phyloP scores from a whole-genome alignment of 345 rosid genomes.

The Fremontodendron californicum region DNA sequence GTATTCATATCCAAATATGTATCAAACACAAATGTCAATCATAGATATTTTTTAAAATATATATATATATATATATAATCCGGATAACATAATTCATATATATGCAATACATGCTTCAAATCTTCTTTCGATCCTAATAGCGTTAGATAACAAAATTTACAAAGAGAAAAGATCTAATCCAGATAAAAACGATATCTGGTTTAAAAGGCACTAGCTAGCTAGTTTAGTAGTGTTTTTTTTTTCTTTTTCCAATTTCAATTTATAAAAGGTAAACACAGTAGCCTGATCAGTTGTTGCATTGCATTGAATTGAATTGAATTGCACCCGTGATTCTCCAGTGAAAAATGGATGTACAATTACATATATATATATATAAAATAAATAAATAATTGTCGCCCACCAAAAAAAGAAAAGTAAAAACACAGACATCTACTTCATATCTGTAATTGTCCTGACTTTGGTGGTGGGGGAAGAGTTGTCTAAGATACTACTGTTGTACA shows the following conservation, averaged over 20 bases:
- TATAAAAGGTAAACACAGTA: not conserved
- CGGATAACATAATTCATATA: too few species aligned
- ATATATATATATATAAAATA: too few species aligned
- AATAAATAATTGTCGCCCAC: not conserved
- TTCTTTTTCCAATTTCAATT: not conserved
- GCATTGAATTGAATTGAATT: not conserved
- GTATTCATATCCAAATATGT: too few species aligned
- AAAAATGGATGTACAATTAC: not conserved
- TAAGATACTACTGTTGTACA: not conserved
- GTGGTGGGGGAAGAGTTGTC: not conserved
- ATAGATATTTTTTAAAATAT: too few species aligned
- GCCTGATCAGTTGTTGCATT: not conserved
- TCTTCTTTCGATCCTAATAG: too few species aligned
- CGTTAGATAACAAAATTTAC: too few species aligned
- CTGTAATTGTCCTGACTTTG: not conserved
- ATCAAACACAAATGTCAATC: too few species aligned
- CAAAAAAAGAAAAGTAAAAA: not conserved
- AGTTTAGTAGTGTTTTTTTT: too few species aligned
- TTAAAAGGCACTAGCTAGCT: not conserved
- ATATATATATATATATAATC: too few species aligned
- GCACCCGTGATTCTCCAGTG: constrained; percentile 1
- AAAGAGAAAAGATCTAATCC: too few species aligned
- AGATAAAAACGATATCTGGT: too few species aligned
- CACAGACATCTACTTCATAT: not conserved
- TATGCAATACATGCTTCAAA: too few species aligned